Conservation (phyloP, 306 rosid genomes). For the Medicago arabica region DNA sequence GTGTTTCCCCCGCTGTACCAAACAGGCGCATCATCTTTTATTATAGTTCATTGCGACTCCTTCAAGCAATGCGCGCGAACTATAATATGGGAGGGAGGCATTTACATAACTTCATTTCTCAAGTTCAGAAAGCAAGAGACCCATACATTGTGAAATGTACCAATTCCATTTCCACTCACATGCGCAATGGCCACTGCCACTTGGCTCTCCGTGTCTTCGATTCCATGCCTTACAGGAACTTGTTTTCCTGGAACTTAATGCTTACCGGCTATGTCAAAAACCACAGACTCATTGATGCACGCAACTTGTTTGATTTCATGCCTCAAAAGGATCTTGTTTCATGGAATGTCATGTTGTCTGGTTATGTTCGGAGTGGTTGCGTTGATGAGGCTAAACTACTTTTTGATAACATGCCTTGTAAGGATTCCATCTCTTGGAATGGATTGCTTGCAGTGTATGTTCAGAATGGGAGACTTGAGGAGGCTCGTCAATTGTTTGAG, state of each 20-base stretch:
- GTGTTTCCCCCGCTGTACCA: too few species aligned
- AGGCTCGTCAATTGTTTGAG: constrained; percentile 59
- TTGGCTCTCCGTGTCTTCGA: not conserved
- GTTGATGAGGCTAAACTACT: constrained; percentile 66
- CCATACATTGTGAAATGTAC: not conserved
- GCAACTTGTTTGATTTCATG: constrained; percentile 63
- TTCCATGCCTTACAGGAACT: not conserved
- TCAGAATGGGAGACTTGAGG: constrained; percentile 68
- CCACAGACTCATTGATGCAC: constrained; percentile 54
- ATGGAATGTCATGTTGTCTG: constrained; percentile 84
- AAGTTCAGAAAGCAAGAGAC: not conserved
- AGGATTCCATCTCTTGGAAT: constrained; percentile 77
- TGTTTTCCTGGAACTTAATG: not conserved
- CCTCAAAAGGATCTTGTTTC: constrained; percentile 74
- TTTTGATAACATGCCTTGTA: constrained; percentile 61
- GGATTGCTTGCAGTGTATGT: constrained; percentile 77
- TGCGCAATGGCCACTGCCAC: not conserved
- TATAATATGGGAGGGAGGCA: not conserved
- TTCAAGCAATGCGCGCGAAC: not conserved
- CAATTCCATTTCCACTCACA: not conserved
- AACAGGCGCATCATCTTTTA: too few species aligned
- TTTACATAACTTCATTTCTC: not conserved
- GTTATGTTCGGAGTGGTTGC: constrained; percentile 73
- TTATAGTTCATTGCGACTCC: not conserved
- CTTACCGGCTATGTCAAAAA: not conserved